Evolutionary conservation across 305 asterid genomes (phyloP), one percentile per base, ranked within the genome.

Genomic region (Striga hermonthica): DNA sequence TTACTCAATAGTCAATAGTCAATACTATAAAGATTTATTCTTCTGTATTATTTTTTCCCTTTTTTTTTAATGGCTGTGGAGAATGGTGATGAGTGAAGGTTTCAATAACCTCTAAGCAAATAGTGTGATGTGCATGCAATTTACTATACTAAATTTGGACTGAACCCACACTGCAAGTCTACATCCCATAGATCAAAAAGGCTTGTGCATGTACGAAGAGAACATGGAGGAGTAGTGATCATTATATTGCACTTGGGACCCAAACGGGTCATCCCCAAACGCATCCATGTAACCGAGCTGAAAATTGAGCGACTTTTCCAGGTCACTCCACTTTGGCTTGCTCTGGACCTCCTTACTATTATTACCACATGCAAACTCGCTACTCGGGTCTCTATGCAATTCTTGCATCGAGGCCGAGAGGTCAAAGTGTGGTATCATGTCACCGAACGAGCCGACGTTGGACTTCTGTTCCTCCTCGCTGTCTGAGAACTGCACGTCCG

Each of bases 391-490:
- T 0, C 64, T 64, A 3, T 73, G 68, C 52, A 78, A 65, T 67
- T 72, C 68, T 8, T 80, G 75, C 9, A 59, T 28, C 0, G 76
- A 74, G 31, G 67, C 72, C 2, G 74, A 63, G 15, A 53, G 35
- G 28, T 63, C 60, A 22, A 62, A 45, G 56, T 74, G 65, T 63
- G 49, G 54, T 53, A 59, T 64, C 58, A 57, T 63, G 1, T 37
- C 49, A 40, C 48, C 60, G 66, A 31, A 36, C 4, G 8, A 4
- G 4, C 50, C 41, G 50, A 70, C 59, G 1, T 57, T 40, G 2
- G 79, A 74, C 56, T 75, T 74, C 12, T 65, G 69, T 9, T 79
- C 84, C 52, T 79, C 83, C 45, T 79, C 84, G 0, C 63, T 7
- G 6, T 79, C 84, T 5, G 79, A 74, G 56, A 76, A 79, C 3